Percentiles rank a stretch among this genome's conserved stretches.
These are phyloP conservation scores for Exophiala xenobiotica DNA, from an alignment of 2,329 filamentous ascomycete genomes.

Conservation along the genomic window DNA sequence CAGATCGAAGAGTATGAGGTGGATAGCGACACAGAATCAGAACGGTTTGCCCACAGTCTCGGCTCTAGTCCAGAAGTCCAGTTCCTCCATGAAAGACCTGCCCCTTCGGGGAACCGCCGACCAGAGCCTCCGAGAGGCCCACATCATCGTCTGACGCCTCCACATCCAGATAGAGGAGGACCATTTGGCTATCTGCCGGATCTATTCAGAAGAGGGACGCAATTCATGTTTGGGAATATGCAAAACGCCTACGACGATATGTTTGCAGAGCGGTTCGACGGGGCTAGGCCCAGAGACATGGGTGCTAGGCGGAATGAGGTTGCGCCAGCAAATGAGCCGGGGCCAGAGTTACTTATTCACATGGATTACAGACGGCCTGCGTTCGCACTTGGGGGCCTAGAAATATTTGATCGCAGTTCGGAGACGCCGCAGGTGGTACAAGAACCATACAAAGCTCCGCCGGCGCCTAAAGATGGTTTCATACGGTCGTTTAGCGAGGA, in stretches of 20 bases:
- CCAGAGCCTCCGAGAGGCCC: conserved; percentile 28
- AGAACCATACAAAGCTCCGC: conserved; percentile 59
- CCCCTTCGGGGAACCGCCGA: conserved; percentile 9
- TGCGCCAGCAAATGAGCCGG: conserved; percentile 24
- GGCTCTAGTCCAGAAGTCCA: conserved; percentile 50
- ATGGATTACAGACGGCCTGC: conserved; percentile 44
- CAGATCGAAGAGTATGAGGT: conserved; percentile 14
- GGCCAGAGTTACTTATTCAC: conserved; percentile 23
- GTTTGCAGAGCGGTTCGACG: conserved; percentile 22
- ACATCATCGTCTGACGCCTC: conserved; percentile 28
- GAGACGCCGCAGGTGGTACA: conserved; percentile 26
- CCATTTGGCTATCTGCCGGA: conserved; percentile 17
- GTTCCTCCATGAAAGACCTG: conserved; percentile 38
- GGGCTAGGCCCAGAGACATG: conserved; percentile 27
- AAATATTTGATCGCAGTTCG: conserved; percentile 24
- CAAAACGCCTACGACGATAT: conserved; percentile 12
- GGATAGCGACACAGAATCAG: neutral
- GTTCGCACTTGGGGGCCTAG: conserved; percentile 39
- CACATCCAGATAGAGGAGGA: conserved; percentile 11
- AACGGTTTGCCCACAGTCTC: conserved; percentile 14
- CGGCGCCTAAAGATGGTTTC: conserved; percentile 71
- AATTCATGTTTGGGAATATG: conserved; percentile 18
- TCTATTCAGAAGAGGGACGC: conserved; percentile 16
- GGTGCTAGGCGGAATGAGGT: neutral
- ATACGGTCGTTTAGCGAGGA: conserved; percentile 73